These are phyloP conservation scores for Chloropicon primus DNA, from an alignment of 139 green algal species.

Conservation along the genomic window DNA sequence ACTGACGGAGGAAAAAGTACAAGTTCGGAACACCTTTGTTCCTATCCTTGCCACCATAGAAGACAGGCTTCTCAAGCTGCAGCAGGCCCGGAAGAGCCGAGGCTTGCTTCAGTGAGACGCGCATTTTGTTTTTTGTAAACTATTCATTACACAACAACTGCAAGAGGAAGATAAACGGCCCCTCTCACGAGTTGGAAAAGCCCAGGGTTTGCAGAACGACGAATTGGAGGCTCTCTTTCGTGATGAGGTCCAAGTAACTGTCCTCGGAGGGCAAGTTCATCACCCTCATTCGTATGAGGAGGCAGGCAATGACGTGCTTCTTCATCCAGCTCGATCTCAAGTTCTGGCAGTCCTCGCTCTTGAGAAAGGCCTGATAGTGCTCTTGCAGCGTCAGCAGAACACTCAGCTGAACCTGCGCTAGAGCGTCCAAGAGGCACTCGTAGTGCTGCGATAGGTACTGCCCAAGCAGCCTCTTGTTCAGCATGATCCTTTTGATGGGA, in stretches of 20 bases:
- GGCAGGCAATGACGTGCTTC: not conserved
- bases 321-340: not conserved
- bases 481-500: not conserved
- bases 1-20: not conserved
- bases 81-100: not conserved
- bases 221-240: not conserved
- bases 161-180: no score
- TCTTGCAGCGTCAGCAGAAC: not conserved
- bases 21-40: not conserved
- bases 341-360: not conserved
- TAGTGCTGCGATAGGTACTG: not conserved
- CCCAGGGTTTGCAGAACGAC: not conserved
- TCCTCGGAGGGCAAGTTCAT: not conserved
- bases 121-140: no score
- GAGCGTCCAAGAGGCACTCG: not conserved
- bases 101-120: not conserved
- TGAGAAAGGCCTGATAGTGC: not conserved
- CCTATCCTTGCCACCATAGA: not conserved
- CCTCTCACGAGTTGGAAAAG: not conserved
- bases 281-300: not conserved
- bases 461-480: not conserved
- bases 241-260: not conserved
- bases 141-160: no score
- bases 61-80: not conserved
- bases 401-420: not conserved